Base-by-base conservation (phyloP, 2,329 filamentous ascomycete species). In the Ceratocystis albifundus region DNA sequence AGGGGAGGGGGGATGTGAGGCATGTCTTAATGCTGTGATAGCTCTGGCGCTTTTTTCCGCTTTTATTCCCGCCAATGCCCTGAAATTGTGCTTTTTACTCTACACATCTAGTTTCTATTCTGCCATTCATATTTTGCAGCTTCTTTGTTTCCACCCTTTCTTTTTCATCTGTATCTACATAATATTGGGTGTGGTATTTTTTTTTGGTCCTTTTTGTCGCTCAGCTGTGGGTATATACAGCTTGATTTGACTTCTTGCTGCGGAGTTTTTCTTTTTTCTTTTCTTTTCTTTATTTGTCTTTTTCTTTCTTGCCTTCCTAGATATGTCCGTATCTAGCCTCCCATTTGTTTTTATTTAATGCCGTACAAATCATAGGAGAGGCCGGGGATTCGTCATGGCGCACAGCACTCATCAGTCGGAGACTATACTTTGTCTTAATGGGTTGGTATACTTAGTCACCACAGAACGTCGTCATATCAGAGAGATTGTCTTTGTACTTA, bases 261-360 rank as follows among this genome's bases (percentile, higher is more conserved):
- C 46, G 36, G 57, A 48, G 44, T 62, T 59, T 59, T 30, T 10
- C 36, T n/a, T 62, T 28, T 53, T 36, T n/a, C n/a, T n/a, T n/a
- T n/a, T n/a, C n/a, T n/a, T n/a, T n/a, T n/a, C n/a, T n/a, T n/a
- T n/a, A n/a, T n/a, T n/a, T n/a, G n/a, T n/a, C n/a, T n/a, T n/a
- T n/a, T n/a, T n/a, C n/a, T 28, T 59, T 61, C 64, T 66, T 28
- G 41, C 22, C 12, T 61, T 61, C n/a, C 57, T 57, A 57, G 53
- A 57, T 10, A 8, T 32, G 10, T 17, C 15, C 22, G 22, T 41
- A 12, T 41, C 20, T 17, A 46, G 44, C 22, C 44, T 17, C 36
- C 15, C 25, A 32, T 57, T 59, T 61, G 50, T 46, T 62, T 48
- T 46, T 46, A 30, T 62, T 62, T 41, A 30, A 57, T 36, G 41